phyloP scores from a whole-genome alignment of 1,284 basidiomycete species.

The Microbotryomycetes sp. region DNA sequence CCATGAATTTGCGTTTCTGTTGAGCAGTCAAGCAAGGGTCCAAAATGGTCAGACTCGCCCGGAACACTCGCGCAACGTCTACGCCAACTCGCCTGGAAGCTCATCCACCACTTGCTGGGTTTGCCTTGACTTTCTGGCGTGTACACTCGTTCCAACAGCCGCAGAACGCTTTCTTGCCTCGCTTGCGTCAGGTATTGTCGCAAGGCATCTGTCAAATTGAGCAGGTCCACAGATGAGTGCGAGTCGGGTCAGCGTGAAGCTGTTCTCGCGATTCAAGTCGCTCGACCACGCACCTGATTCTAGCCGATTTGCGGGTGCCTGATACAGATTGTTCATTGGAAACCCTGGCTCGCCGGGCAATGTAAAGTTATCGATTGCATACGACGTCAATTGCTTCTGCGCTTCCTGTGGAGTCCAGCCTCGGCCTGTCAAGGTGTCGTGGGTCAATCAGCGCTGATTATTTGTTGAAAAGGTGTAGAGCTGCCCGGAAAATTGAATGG shows the following conservation, averaged over 20 bases:
- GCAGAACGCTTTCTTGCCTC: conserved; percentile 78
- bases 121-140: conserved; percentile 66
- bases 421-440: no score
- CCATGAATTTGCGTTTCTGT: conserved; percentile 83
- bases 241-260: conserved; percentile 33
- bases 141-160: conserved; percentile 82
- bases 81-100: conserved; percentile 59
- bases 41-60: background rate
- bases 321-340: conserved; percentile 86
- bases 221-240: no score
- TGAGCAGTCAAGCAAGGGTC: background rate
- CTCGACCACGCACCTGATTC: conserved; percentile 73
- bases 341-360: conserved; percentile 96
- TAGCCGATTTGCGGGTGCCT: conserved; percentile 62
- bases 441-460: conserved; percentile 12
- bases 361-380: conserved; percentile 85
- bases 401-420: conserved; percentile 60
- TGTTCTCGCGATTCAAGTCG: background rate
- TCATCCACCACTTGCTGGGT: conserved; percentile 99
- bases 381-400: conserved; percentile 75
- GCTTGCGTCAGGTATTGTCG: conserved; percentile 87
- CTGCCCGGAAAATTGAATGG: background rate
- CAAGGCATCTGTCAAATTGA: conserved; percentile 58
- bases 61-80: background rate
- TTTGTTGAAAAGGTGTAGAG: no score